phyloP scores from a whole-genome alignment of 2,329 filamentous ascomycete species.

The Aspergillus uvarum region DNA sequence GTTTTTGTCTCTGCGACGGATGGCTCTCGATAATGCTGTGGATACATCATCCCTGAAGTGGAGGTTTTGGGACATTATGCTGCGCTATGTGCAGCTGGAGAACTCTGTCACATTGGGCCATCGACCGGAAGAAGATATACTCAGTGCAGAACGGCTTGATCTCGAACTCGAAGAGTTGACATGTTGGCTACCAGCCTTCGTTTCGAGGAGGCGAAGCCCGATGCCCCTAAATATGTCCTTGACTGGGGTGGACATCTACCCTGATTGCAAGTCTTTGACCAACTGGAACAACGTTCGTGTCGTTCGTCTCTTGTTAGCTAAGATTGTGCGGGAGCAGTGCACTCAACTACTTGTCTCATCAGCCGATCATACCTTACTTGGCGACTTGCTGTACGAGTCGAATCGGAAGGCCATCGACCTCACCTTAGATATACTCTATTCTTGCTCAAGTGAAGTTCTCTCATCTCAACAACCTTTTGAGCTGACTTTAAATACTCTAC shows the following conservation, averaged over 20 bases:
- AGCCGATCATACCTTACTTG: not conserved
- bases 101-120: not conserved
- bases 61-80: constrained; percentile 6
- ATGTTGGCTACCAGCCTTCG: not conserved
- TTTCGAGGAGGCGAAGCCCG: not conserved
- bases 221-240: not conserved
- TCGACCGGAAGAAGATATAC: not conserved
- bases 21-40: not conserved
- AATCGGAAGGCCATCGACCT: not conserved
- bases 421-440: not conserved
- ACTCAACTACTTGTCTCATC: not conserved
- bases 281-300: constrained; percentile 5
- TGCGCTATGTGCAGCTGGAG: constrained; percentile 2
- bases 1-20: not conserved
- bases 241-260: not conserved
- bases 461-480: no score
- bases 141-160: not conserved
- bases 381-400: not conserved
- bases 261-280: not conserved
- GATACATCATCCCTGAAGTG: constrained; percentile 5
- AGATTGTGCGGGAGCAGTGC: not conserved
- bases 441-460: not conserved
- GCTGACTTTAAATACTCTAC: not conserved
- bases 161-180: not conserved
- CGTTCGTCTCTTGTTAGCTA: not conserved